phyloP scores from a whole-genome alignment of 2,329 filamentous ascomycete genomes.

The Lasiodiplodia citricola region DNA sequence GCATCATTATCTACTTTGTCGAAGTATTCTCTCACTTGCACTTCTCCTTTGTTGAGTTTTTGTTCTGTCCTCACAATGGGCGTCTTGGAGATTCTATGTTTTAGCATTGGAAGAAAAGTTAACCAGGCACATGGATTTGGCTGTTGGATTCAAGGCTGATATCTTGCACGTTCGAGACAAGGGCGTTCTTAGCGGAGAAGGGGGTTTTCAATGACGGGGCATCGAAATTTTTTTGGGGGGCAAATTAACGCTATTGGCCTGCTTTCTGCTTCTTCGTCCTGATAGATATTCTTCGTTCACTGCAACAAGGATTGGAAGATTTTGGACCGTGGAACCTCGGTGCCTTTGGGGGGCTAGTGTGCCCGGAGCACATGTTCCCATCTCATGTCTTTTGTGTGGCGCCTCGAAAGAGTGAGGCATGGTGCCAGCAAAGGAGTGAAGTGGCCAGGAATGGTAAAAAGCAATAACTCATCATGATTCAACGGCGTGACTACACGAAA shows the following conservation, averaged over 20 bases:
- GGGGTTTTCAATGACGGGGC: not conserved
- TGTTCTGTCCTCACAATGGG: not conserved
- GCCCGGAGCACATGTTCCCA: not conserved
- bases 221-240: not conserved
- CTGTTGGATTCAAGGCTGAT: not conserved
- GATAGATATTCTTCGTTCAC: not conserved
- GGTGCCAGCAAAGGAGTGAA: not conserved
- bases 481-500: constrained; percentile 9
- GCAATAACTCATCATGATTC: not conserved
- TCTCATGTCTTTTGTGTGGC: not conserved
- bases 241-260: not conserved
- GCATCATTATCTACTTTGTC: too few relatives aligned
- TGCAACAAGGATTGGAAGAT: not conserved
- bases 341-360: not conserved
- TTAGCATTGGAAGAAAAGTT: constrained; percentile 1
- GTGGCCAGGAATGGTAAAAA: not conserved
- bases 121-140: not conserved
- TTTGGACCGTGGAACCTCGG: not conserved
- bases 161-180: not conserved
- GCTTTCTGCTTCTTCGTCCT: not conserved
- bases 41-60: not conserved
- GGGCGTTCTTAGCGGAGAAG: not conserved
- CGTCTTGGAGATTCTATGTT: not conserved
- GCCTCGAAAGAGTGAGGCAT: not conserved
- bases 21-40: not conserved